Evolutionary conservation across 2,329 filamentous ascomycete genomes (phyloP).

Genomic region (Hypoxylon sp.): DNA sequence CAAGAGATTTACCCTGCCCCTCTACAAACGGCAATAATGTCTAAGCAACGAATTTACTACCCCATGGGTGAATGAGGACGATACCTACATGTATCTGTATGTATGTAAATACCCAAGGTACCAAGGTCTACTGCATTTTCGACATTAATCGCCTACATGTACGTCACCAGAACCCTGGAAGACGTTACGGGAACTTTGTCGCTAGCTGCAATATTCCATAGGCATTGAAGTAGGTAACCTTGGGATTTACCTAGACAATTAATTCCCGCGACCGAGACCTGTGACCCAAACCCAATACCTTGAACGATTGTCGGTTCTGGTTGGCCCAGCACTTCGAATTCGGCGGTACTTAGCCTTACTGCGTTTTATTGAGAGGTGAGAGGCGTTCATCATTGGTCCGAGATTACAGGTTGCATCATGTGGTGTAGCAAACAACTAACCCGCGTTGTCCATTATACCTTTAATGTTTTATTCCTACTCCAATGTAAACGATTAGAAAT

Average conservation of each 20-base stretch:
- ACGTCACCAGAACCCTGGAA: neutral
- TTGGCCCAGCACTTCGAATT: conserved; percentile 39
- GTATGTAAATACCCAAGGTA: too few relatives aligned
- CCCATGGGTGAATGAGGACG: conserved; percentile 23
- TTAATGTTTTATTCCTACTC: neutral
- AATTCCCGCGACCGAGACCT: conserved; percentile 41
- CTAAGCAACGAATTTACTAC: conserved; percentile 29
- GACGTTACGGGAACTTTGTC: conserved; percentile 30
- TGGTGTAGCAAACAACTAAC: conserved; percentile 46
- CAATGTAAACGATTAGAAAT: neutral
- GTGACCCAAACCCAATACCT: conserved; percentile 13
- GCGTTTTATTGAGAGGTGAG: conserved; percentile 43
- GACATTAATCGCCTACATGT: neutral
- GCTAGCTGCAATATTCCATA: conserved; percentile 45
- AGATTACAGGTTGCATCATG: conserved; percentile 38
- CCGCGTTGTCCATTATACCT: conserved; percentile 20
- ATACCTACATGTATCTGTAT: neutral
- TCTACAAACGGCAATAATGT: conserved; percentile 49
- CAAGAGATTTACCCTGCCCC: conserved; percentile 5
- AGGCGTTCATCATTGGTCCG: conserved; percentile 35
- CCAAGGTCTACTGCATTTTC: too few relatives aligned
- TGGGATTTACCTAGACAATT: conserved; percentile 33
- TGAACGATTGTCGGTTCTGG: conserved; percentile 15
- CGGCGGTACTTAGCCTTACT: conserved; percentile 47
- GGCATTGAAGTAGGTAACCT: conserved; percentile 48